Evolutionary conservation across 805 yeast species (phyloP).

Genomic region (Huiozyma sinensis): DNA sequence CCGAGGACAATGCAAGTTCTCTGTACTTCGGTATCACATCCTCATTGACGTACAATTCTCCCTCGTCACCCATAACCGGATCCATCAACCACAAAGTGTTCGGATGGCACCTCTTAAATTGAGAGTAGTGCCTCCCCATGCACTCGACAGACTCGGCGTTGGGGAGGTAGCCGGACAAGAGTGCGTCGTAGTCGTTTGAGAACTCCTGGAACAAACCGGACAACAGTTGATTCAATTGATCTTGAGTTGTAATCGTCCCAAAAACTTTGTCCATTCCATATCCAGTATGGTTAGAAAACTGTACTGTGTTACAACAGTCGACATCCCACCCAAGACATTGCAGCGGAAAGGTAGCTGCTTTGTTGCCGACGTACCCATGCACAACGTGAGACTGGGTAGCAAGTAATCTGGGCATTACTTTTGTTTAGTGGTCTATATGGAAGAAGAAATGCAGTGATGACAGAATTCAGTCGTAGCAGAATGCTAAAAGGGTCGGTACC

Average conservation of each 20-base stretch:
- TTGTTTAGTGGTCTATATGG: not conserved
- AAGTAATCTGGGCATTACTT: slow-evolving; percentile 13
- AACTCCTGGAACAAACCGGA: slow-evolving; percentile 31
- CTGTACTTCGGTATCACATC: slow-evolving; percentile 51
- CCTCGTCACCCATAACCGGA: slow-evolving; percentile 78
- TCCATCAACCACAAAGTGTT: slow-evolving; percentile 48
- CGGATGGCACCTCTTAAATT: slow-evolving; percentile 29
- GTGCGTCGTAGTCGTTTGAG: slow-evolving; percentile 35
- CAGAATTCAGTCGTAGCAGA: not conserved
- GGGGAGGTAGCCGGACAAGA: slow-evolving; percentile 62
- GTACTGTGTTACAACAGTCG: slow-evolving; percentile 79
- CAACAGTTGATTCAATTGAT: slow-evolving; percentile 31
- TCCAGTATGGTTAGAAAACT: slow-evolving; percentile 88
- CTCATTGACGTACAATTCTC: slow-evolving; percentile 51
- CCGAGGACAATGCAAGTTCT: slow-evolving; percentile 28
- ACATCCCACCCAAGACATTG: slow-evolving; percentile 89
- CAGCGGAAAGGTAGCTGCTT: slow-evolving; percentile 82
- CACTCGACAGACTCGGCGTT: slow-evolving; percentile 39
- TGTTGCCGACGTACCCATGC: slow-evolving; percentile 92
- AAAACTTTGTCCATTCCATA: slow-evolving; percentile 33
- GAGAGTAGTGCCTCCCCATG: slow-evolving; percentile 32
- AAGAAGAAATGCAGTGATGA: not conserved
- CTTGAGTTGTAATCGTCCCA: slow-evolving; percentile 37
- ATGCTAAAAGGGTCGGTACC: too few species aligned
- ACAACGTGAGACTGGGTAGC: slow-evolving; percentile 73